Base-by-base conservation (phyloP, 2,329 filamentous ascomycete genomes). In the Acephala macrosclerotiorum region DNA sequence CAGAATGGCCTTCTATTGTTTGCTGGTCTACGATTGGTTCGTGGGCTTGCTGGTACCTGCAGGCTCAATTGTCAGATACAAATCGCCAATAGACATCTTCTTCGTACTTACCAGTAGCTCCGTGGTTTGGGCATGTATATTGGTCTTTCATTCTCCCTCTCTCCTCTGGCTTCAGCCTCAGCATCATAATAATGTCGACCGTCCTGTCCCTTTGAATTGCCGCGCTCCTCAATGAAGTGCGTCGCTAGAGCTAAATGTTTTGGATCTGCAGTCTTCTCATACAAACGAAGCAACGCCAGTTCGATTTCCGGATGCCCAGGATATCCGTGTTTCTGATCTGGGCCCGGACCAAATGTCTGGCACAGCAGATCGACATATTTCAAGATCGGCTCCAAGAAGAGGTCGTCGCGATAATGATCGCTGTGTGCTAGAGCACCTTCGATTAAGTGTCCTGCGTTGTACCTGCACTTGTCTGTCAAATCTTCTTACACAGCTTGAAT, bases 391-490 rank as follows among this genome's bases (percentile, higher is more conserved):
- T 81, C 79, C 6, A 89, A 75, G 2, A 90, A 75, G 1, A 80
- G 71, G 58, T 83, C 77, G 66, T 86, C 87, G 35, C 80, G 77
- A 71, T 84, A 87, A 49, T 83, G 79, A 2, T 82, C 75, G n/a
- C 80, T 75, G 66, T 89, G 86, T 0, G 86, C 85, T 3, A 89
- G 75, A 1, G 86, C 86, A 0, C 82, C 87, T 75, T 89, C 87
- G 57, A 89, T 87, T 12, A 90, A 76, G 74, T 90, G 87, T 0
- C 87, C 87, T 11, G 82, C 83, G 67, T 88, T 88, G 72, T 88
- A 88, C 66, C 83, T 85, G 9, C 47, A 51, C 3, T 20, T 4
- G 12, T 4, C 5, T 16, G 47, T 25, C 25, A 25, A 25, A 3
- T 25, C 11, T 14, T 29, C 11, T 51, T 33, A 2, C 29, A 20